Base-by-base conservation (phyloP, 805 yeast genomes). In the Peterozyma xylosa region DNA sequence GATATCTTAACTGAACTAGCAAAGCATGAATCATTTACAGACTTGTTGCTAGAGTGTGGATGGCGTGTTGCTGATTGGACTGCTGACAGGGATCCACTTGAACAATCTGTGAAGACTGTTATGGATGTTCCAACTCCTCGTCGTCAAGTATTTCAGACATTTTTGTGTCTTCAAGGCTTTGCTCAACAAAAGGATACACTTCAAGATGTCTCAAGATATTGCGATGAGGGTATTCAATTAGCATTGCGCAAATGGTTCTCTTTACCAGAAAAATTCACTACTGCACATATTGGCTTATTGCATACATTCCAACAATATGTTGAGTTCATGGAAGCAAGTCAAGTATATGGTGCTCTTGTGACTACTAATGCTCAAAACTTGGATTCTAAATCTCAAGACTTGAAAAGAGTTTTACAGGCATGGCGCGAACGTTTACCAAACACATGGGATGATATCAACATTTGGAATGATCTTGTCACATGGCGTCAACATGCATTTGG, bases 31-130 rank as follows among this genome's bases (percentile, higher is more conserved):
- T 97, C 97, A 0, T 95, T 91, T 59, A 89, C 97, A 0, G 99
- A 93, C 56, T 70, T 93, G 50, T 66, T 95, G 21, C 69, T 93
- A n/a, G 99, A 93, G 61, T 95, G 99, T 73, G 99, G 98, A 34
- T 93, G 99, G 99, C 74, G 99, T 56, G 95, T 93, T 35, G 97
- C 99, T 7, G 98, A 93, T 57, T 93, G 99, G 99, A 83, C 82
- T 48, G 82, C 95, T 9, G 99, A 95, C 56, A 76, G 90, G 50
- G 98, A 91, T 51, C 93, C 98, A 0, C 68, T 93, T 34, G 97
- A 90, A 57, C 96, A 87, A 56, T 84, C 96, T 1, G 95, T 93
- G 21, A 87, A 89, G 62, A 86, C 95, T 37, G 96, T 93, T 5
- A 89, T 93, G 96, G 99, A 93, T 63, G 96, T 90, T 21, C 98